Conservation (phyloP, 2,329 filamentous ascomycete genomes). For the Pseudocercospora crystallina region DNA sequence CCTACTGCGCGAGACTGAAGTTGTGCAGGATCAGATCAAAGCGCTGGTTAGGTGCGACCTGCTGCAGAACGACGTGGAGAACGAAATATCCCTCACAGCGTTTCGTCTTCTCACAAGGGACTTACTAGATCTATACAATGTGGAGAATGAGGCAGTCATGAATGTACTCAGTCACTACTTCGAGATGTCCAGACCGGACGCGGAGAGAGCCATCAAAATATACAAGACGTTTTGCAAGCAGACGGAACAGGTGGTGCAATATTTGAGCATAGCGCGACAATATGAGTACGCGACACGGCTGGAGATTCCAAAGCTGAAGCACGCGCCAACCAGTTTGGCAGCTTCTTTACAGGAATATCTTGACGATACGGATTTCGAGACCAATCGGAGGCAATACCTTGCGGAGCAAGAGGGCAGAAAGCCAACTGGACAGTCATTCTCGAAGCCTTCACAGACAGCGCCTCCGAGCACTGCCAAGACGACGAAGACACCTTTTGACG, state of each 20-base stretch:
- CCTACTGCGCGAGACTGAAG: constrained; percentile 84
- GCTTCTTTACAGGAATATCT: constrained; percentile 92
- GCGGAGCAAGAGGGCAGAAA: constrained; percentile 77
- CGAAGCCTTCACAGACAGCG: constrained; percentile 34
- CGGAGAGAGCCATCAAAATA: constrained; percentile 84
- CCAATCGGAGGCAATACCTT: constrained; percentile 87
- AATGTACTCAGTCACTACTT: constrained; percentile 97
- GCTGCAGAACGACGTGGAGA: constrained; percentile 83
- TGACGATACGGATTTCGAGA: constrained; percentile 90
- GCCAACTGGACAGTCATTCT: constrained; percentile 39
- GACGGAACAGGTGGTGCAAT: constrained; percentile 90
- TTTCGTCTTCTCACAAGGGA: constrained; percentile 91
- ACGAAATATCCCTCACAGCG: constrained; percentile 93
- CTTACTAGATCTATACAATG: constrained; percentile 84
- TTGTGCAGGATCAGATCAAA: constrained; percentile 82
- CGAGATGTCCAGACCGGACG: constrained; percentile 93
- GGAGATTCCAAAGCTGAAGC: constrained; percentile 94
- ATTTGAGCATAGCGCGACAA: constrained; percentile 80
- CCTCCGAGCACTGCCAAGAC: constrained; percentile 39
- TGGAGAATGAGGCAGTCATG: constrained; percentile 95
- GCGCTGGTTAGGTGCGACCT: constrained; percentile 88
- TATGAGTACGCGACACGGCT: constrained; percentile 90
- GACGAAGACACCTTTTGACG: constrained; percentile 22
- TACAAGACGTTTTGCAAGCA: constrained; percentile 91
- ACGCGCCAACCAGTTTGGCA: constrained; percentile 88